These are phyloP conservation scores for Cyberlindnera amylophila DNA, from an alignment of 805 yeast species.

Conservation along the genomic window DNA sequence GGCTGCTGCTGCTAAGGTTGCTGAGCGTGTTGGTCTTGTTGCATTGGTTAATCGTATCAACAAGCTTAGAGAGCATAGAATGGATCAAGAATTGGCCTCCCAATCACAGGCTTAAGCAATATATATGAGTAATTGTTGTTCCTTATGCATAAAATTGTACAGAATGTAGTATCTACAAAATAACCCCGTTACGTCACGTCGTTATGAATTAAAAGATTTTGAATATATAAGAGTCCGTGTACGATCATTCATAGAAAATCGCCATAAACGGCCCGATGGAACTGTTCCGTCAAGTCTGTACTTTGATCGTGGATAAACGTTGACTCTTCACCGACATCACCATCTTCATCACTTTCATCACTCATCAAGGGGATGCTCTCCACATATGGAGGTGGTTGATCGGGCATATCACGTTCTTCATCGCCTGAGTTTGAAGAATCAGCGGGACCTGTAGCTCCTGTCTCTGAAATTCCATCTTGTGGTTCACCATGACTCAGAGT, in stretches of 20 bases:
- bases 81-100: constrained; percentile 26
- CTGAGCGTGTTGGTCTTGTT: constrained; percentile 63
- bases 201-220: no score
- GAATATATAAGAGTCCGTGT: no score
- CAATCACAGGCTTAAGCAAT: constrained; percentile 1
- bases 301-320: constrained; percentile 11
- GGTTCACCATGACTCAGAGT: background rate
- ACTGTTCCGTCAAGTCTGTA: constrained; percentile 22
- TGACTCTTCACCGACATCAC: constrained; percentile 3
- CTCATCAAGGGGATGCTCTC: constrained; percentile 27
- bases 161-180: no score
- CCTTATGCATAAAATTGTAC: no score
- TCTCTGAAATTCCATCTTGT: constrained; percentile 1
- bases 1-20: constrained; percentile 79
- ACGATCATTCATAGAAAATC: constrained; percentile 1
- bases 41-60: constrained; percentile 51
- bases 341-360: constrained; percentile 17
- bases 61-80: constrained; percentile 48
- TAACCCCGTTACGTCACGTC: no score
- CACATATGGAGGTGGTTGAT: constrained; percentile 35
- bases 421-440: constrained; percentile 2
- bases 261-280: constrained; percentile 15
- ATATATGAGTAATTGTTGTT: background rate
- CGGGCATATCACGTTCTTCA: constrained; percentile 6
- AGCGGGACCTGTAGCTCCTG: background rate